Evolutionary conservation across 345 rosid species (phyloP), one percentile per base, ranked within the genome.

Genomic region (Rhizophora mangle): DNA sequence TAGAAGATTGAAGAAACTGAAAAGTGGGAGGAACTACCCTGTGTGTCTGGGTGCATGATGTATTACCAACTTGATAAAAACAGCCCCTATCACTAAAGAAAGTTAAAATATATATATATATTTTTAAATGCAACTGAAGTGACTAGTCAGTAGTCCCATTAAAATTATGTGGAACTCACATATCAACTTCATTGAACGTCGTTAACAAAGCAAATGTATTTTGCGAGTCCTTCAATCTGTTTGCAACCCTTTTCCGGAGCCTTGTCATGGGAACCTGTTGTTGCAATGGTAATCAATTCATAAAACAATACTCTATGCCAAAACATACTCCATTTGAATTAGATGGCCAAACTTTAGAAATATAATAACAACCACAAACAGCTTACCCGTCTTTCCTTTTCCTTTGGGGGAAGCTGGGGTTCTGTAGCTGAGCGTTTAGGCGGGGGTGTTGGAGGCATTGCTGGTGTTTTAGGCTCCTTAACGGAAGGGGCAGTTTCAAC

Each of bases 341-440:
- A 11, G 13, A 13, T 3, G 19, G 16, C 16, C 30, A 56, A 56
- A 56, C 3, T 56, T 56, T 24, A 56, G 3, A 56, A 10, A 56
- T 21, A 63, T 19, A 69, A 64, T 19, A 20, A 43, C 6, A 51
- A 36, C 36, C 37, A 31, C 20, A 54, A 32, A 55, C 51, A 15
- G 65, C 92, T 72, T 83, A 92, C 99, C 59, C 98, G 81, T 87
- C 98, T 92, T 85, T 95, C 99, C 73, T 94, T 85, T 32, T 92
- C 99, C 82, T 95, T 95, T 4, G 99, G 99, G 37, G 99, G 99
- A 67, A 96, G 98, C 76, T 90, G 92, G 10, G 99, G 98, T 73
- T 92, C 99, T 37, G 87, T 77, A 9, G 97, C 91, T 70, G 92
- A 80, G 32, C 66, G 81, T 65, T 83, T 87, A 53, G 92, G 75